Conservation (phyloP, 768 basidiomycete genomes). For the Leccinum ochraceum region DNA sequence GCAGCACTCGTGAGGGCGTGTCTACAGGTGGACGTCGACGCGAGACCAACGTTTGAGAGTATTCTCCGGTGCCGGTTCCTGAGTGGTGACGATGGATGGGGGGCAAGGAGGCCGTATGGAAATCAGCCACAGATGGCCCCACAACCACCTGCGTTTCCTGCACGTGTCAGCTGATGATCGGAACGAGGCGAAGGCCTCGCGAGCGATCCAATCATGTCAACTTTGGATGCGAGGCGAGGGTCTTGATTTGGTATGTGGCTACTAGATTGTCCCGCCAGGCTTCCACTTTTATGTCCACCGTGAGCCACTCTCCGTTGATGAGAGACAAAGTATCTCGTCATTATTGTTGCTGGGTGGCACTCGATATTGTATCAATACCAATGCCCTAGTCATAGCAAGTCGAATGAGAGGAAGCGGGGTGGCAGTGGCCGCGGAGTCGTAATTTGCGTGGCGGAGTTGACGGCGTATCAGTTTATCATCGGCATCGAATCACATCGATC, state of each 20-base stretch:
- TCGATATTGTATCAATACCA: slow-evolving; percentile 15
- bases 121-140: slow-evolving; percentile 25
- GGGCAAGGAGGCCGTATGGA: slow-evolving; percentile 36
- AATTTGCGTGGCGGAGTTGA: slow-evolving; percentile 39
- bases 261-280: slow-evolving; percentile 9
- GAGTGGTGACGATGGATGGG: slow-evolving; percentile 77
- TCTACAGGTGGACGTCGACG: slow-evolving; percentile 72
- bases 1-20: slow-evolving; percentile 83
- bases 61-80: slow-evolving; percentile 82
- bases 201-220: not conserved
- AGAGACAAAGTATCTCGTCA: slow-evolving; percentile 9
- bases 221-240: not conserved
- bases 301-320: slow-evolving; percentile 8
- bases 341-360: slow-evolving; percentile 1
- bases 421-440: slow-evolving; percentile 11
- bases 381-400: not conserved
- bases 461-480: slow-evolving; percentile 49
- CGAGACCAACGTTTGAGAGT: slow-evolving; percentile 84
- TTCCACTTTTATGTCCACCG: slow-evolving; percentile 15
- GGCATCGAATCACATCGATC: slow-evolving; percentile 56
- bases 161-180: slow-evolving; percentile 26
- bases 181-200: slow-evolving; percentile 14
- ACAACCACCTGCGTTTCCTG: slow-evolving; percentile 35
- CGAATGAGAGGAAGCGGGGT: not conserved
- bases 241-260: slow-evolving; percentile 14